Evolutionary conservation across 1,139 yeast species (phyloP), one percentile per base, ranked within the genome.

Genomic region (Magnusiomyces fungicola): DNA sequence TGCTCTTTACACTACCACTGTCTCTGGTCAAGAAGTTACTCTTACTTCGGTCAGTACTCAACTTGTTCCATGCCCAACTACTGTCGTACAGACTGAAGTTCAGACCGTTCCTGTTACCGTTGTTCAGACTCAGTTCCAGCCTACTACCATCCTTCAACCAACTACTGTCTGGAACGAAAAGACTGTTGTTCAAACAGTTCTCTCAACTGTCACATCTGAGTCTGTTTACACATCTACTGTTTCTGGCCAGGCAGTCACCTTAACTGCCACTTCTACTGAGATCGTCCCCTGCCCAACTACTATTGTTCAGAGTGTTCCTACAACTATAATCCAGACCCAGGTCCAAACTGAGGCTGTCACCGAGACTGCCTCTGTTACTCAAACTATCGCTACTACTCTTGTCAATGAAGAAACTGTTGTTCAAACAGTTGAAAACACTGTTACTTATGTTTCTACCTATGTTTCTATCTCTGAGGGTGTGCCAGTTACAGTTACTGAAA

Each of bases 81-180:
- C n/a, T n/a, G n/a, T n/a, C n/a, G 32, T 27, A 9, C 34, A 32
- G 16, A 41, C 44, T 18, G n/a, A 19, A 5, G 22, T 40, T 23
- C 43, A 40, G 19, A 40, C 36, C 21, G 36, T 41, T 19, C 30
- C 44, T 9, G 19, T 24, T 27, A 19, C 44, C 18, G n/a, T 41
- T 41, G 36, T 41, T 14, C 23, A 34, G n/a, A 21, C 40, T 21
- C 22, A 10, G 5, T 10, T 23, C 18, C 23, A 29, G 16, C 30
- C 29, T 10, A 24, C 21, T 6, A 40, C 43, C 18, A 34, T 25
- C 7, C 19, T 29, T 27, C 25, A 18, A 12, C 44, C 46, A 6
- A 41, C 44, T 23, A 41, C 44, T 29, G 30, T 41, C 25, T 18
- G 16, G 36, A 34, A 34, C 23, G 38, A 34, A 19, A 34, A 34